Percentiles rank a stretch among this genome's conserved stretches.
phyloP scores from a whole-genome alignment of 129 eudicot genomes.

The Chrysanthemum makinoi region DNA sequence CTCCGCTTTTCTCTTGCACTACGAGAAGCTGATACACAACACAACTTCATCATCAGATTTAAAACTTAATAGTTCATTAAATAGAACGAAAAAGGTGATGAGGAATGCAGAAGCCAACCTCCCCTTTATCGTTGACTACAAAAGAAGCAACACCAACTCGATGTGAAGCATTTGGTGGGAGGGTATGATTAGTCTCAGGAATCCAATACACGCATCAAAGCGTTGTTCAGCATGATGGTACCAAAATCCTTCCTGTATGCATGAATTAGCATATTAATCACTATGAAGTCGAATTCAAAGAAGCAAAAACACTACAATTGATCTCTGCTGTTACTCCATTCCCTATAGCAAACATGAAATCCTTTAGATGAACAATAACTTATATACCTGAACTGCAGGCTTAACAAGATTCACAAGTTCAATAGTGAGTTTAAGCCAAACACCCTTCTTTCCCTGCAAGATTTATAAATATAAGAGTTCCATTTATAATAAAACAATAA shows the following conservation, averaged over 20 bases:
- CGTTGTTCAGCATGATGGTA: slow-evolving; percentile 66
- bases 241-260: slow-evolving; percentile 59
- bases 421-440: slow-evolving; percentile 52
- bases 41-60: slow-evolving; percentile 31
- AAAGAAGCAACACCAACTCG: slow-evolving; percentile 57
- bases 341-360: background rate
- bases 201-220: slow-evolving; percentile 68
- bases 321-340: background rate
- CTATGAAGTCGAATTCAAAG: background rate
- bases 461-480: background rate
- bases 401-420: slow-evolving; percentile 50
- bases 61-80: too few relatives aligned
- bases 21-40: slow-evolving; percentile 43
- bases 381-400: slow-evolving; percentile 53
- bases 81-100: background rate
- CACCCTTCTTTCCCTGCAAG: slow-evolving; percentile 54
- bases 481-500: background rate
- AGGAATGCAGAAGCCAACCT: background rate
- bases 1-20: slow-evolving; percentile 55
- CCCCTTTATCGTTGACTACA: too few relatives aligned
- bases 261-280: background rate
- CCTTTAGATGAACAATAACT: background rate
- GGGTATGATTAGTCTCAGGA: slow-evolving; percentile 36
- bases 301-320: background rate
- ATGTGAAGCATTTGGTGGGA: slow-evolving; percentile 68